Evolutionary conservation across 106 monocot genomes (phyloP).

Genomic region (Dendrobium huoshanense): DNA sequence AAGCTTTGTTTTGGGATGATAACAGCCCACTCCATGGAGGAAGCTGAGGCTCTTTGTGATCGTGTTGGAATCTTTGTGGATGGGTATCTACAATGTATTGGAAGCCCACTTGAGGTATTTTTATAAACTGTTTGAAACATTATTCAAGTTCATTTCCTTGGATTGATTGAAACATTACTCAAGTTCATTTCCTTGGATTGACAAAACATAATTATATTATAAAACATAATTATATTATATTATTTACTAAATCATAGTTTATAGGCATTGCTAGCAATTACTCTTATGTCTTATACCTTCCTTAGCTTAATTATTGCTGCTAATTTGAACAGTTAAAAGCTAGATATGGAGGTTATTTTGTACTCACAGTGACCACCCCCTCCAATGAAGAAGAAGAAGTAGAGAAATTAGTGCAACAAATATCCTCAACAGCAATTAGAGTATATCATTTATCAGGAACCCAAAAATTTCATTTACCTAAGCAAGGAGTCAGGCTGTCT

Average conservation of each 20-base stretch:
- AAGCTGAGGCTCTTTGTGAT: slow-evolving; percentile 27
- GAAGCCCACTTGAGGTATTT: slow-evolving; percentile 23
- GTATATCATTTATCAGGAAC: slow-evolving; percentile 29
- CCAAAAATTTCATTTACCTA: slow-evolving; percentile 39
- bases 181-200: no score
- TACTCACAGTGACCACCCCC: slow-evolving; percentile 40
- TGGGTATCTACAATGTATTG: slow-evolving; percentile 25
- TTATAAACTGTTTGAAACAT: not conserved
- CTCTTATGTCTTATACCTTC: no score
- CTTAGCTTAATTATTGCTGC: no score
- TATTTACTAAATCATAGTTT: no score
- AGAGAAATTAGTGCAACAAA: slow-evolving; percentile 15
- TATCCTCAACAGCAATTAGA: slow-evolving; percentile 24
- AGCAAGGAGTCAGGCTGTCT: slow-evolving; percentile 25
- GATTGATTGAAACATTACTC: no score
- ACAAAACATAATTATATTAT: no score
- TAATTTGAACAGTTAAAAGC: slow-evolving; percentile 28
- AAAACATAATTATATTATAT: no score
- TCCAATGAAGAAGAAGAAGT: slow-evolving; percentile 25
- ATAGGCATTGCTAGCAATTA: no score
- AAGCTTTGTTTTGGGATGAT: not conserved
- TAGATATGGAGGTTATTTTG: slow-evolving; percentile 40
- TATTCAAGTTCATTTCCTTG: not conserved
- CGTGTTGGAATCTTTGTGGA: slow-evolving; percentile 24
- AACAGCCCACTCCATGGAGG: slow-evolving; percentile 33